Evolutionary conservation across 2,329 filamentous ascomycete species (phyloP), one percentile per base, ranked within the genome.

Genomic region (Nothopassalora personata): DNA sequence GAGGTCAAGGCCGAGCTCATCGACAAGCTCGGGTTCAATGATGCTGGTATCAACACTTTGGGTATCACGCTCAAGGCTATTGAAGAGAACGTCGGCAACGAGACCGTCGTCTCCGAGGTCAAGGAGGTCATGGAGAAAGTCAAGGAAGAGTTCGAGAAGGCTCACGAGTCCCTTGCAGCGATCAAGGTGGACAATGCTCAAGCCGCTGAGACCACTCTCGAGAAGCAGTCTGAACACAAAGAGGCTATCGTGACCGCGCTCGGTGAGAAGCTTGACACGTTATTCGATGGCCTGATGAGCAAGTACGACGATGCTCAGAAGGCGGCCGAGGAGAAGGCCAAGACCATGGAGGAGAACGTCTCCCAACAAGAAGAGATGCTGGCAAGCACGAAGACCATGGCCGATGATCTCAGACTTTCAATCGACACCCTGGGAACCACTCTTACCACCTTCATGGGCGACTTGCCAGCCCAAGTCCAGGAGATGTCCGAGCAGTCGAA

Each of bases 221-320:
- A 83, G 63, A 86, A 86, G 71, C 82, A 86, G 34, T 82, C 84
- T 23, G 83, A 86, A 67, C 77, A 79, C 57, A 81, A 81, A 60
- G 79, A 79, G 7, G 78, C 78, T 31, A 79, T 85, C 30, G 76
- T 85, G 28, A 71, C 78, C 13, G 81, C 83, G 30, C 72, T 87
- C 27, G 76, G 77, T 4, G 74, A 77, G 53, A 85, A 84, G 73
- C 77, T 87, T 43, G 85, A 96, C 62, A 88, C 91, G 68, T 91
- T 91, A 71, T 85, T 97, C 66, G 83, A 83, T 59, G 89, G 91
- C 64, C 80, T 99, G 27, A 85, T 96, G 72, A 80, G 82, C 66
- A 97, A 95, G 72, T 95, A 96, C 69, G 92, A 97, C 57, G 90
- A 94, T 61, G 87, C 92, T 63, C 89, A 95, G 69, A 77, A 82